Evolutionary conservation across 2,329 filamentous ascomycete species (phyloP), one percentile per base, ranked within the genome.

Genomic region (Pseudocercospora crystallina): DNA sequence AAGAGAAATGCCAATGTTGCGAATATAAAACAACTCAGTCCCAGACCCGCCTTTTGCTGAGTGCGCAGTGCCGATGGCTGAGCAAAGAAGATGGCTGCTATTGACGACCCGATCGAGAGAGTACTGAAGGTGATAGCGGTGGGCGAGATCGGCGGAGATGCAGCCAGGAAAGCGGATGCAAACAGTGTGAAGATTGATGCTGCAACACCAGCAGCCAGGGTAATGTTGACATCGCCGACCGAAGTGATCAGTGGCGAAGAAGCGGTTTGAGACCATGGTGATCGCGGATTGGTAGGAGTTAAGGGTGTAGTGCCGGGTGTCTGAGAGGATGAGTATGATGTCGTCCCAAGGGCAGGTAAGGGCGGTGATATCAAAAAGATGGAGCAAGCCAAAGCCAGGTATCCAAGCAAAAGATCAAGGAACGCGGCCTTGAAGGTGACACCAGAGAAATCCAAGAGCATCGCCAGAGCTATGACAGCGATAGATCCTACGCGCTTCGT

Each of bases 301-400:
- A 46, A 26, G 17, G 53, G 26, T 26, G 47, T 43, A 3, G 47
- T 35, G 12, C 33, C 49, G 13, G 43, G 51, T 30, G 43, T n/a
- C 15, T 47, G 14, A 12, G 37, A 37, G 10, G 51, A 46, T n/a
- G 17, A 33, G 13, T 37, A 46, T 7, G 39, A 15, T 8, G 50
- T 20, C 26, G 48, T 40, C 17, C 41, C 49, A 29, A 43, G 35
- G 15, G 34, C 49, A 70, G 69, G 72, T 29, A 78, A 76, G 12
- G 75, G 76, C n/a, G 75, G 75, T n/a, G 79, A 57, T 8, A 74
- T 61, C 32, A 79, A 69, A 5, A 78, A 47, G 15, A 61, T 61
- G 0, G 78, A 77, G 11, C 68, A 53, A 32, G 71, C 55, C 45
- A 82, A 63, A 14, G 76, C 72, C 20, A 74, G 38, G 53, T 80